Percentiles rank a stretch among this genome's conserved stretches.
Evolutionary conservation across 768 basidiomycete genomes (phyloP).

Genomic region (Tricholoma saponaceum): DNA sequence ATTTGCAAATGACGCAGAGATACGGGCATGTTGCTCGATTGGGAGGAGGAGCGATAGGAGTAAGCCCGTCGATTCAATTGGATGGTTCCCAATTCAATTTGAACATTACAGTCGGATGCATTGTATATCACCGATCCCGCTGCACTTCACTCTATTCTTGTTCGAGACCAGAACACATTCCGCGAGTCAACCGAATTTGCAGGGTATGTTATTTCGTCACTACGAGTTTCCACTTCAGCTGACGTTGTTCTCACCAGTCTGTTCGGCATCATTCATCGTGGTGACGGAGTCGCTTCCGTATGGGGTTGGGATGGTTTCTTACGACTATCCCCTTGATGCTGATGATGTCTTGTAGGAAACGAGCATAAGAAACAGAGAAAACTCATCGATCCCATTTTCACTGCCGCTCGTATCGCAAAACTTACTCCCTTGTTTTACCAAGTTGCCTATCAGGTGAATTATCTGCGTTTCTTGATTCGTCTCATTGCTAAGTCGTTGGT

Average conservation of each 20-base stretch:
- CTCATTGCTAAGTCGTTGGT: background rate
- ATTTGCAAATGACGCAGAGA: constrained; percentile 19
- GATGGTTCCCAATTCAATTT: background rate
- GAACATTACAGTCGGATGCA: constrained; percentile 16
- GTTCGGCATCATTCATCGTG: constrained; percentile 22
- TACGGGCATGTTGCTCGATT: constrained; percentile 20
- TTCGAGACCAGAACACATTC: constrained; percentile 17
- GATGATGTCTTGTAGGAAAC: constrained; percentile 10
- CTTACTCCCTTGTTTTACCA: constrained; percentile 21
- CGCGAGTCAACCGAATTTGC: constrained; percentile 22
- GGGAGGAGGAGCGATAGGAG: constrained; percentile 16
- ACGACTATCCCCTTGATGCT: background rate
- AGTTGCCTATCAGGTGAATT: constrained; percentile 16
- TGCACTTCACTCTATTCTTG: constrained; percentile 20
- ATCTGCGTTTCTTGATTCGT: background rate
- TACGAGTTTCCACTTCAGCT: background rate
- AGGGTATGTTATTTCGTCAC: constrained; percentile 8
- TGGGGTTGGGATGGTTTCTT: constrained; percentile 9
- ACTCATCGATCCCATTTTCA: constrained; percentile 20
- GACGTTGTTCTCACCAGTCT: constrained; percentile 10
- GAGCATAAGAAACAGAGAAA: constrained; percentile 24
- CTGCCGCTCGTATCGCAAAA: constrained; percentile 17
- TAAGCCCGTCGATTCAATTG: background rate
- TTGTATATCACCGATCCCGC: constrained; percentile 22
- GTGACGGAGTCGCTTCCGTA: constrained; percentile 22